Conservation (phyloP, 345 rosid species). For the Clausena lansium region DNA sequence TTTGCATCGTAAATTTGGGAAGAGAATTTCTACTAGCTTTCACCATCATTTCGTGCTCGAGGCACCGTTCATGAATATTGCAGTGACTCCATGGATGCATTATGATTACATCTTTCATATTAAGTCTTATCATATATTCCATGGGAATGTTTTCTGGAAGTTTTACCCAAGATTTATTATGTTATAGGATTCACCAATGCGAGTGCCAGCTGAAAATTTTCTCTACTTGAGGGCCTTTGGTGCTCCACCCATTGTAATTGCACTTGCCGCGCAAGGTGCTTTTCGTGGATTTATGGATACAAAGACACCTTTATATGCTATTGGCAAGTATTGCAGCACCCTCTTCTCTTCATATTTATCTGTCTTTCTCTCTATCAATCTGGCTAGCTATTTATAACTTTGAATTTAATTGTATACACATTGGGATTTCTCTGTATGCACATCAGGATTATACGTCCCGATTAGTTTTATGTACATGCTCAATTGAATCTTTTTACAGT, state of each 20-base stretch:
- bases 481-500: background rate
- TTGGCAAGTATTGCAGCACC: constrained; percentile 61
- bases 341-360: constrained; percentile 11
- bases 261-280: constrained; percentile 94
- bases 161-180: constrained; percentile 6
- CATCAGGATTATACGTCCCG: background rate
- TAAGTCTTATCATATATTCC: background rate
- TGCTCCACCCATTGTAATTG: constrained; percentile 89
- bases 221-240: constrained; percentile 79
- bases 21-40: background rate
- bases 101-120: background rate
- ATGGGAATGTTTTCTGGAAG: background rate
- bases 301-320: constrained; percentile 83
- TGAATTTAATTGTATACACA: background rate
- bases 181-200: constrained; percentile 84
- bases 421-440: background rate
- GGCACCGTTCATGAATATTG: background rate
- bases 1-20: background rate
- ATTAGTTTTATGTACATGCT: background rate
- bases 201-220: constrained; percentile 78
- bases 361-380: background rate
- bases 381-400: background rate
- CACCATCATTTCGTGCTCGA: background rate
- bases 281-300: constrained; percentile 97
- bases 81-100: background rate